phyloP scores from a whole-genome alignment of 1,139 yeast genomes.

The Yamadazyma jaroonii region DNA sequence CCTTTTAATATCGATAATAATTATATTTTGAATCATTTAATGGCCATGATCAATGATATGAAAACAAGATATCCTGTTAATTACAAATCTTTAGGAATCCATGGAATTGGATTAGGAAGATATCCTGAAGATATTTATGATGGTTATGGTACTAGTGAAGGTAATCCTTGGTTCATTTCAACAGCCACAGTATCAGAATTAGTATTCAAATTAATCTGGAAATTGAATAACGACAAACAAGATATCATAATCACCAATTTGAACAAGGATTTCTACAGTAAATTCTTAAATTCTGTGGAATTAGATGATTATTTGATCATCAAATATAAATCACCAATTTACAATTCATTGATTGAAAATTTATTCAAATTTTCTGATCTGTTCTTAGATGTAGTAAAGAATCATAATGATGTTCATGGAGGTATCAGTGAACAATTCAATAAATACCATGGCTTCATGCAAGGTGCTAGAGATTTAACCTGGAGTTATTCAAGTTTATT shows the following conservation, averaged over 20 bases:
- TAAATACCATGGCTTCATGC: slow-evolving; percentile 75
- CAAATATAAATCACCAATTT: slow-evolving; percentile 48
- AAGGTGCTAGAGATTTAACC: slow-evolving; percentile 83
- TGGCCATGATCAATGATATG: slow-evolving; percentile 64
- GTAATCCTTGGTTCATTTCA: slow-evolving; percentile 94
- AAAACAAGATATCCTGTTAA: slow-evolving; percentile 73
- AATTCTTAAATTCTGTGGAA: slow-evolving; percentile 32
- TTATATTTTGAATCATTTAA: slow-evolving; percentile 55
- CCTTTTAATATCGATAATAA: slow-evolving; percentile 62
- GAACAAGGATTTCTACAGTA: slow-evolving; percentile 28
- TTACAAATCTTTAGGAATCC: slow-evolving; percentile 37
- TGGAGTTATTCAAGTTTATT: slow-evolving; percentile 90
- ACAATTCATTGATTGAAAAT: slow-evolving; percentile 41
- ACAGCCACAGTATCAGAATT: slow-evolving; percentile 78
- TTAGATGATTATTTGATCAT: slow-evolving; percentile 25
- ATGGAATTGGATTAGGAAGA: slow-evolving; percentile 81
- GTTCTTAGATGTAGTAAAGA: slow-evolving; percentile 65
- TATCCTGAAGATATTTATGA: slow-evolving; percentile 93
- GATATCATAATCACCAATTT: slow-evolving; percentile 25
- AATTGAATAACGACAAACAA: slow-evolving; percentile 18
- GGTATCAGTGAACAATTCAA: slow-evolving; percentile 88
- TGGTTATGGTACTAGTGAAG: slow-evolving; percentile 70
- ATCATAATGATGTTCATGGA: slow-evolving; percentile 73
- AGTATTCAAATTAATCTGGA: slow-evolving; percentile 37
- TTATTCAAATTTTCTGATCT: slow-evolving; percentile 68